A percentile compares a stretch with the other conserved stretches of the same genome.
phyloP scores from a whole-genome alignment of 208 protist species.

The Acanthamoeba rhysodes region DNA sequence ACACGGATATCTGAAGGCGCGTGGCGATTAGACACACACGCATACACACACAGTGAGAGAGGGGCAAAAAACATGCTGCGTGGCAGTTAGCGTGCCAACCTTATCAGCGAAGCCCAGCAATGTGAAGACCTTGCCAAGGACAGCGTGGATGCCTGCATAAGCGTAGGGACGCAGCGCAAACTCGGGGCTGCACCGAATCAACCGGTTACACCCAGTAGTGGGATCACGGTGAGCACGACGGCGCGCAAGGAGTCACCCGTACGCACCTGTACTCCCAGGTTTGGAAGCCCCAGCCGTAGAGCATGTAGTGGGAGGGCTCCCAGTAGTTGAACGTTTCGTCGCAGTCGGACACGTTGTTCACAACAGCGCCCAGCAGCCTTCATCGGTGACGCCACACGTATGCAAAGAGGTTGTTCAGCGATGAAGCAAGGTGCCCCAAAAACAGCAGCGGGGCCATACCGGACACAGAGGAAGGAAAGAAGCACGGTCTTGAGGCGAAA shows the following conservation, averaged over 20 bases:
- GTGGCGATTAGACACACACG: background rate
- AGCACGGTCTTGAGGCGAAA: constrained; percentile 65
- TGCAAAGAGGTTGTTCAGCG: background rate
- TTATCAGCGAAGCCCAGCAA: constrained; percentile 59
- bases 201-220: background rate
- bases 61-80: background rate
- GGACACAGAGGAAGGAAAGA: constrained; percentile 22
- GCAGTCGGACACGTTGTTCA: constrained; percentile 94
- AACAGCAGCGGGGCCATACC: background rate
- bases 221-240: background rate
- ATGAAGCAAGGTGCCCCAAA: background rate
- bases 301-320: constrained; percentile 96
- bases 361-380: constrained; percentile 45
- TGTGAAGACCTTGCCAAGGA: constrained; percentile 42
- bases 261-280: constrained; percentile 96
- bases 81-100: constrained; percentile 13
- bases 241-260: background rate
- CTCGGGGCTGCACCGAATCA: constrained; percentile 82
- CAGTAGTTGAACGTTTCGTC: constrained; percentile 98
- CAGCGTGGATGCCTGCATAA: constrained; percentile 93
- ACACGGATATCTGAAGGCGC: constrained; percentile 77
- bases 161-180: constrained; percentile 95
- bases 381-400: background rate
- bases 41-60: too few relatives aligned
- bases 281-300: constrained; percentile 95